Conservation (phyloP, 176 grass and related monocot genomes). For the Phoenix roebelenii region DNA sequence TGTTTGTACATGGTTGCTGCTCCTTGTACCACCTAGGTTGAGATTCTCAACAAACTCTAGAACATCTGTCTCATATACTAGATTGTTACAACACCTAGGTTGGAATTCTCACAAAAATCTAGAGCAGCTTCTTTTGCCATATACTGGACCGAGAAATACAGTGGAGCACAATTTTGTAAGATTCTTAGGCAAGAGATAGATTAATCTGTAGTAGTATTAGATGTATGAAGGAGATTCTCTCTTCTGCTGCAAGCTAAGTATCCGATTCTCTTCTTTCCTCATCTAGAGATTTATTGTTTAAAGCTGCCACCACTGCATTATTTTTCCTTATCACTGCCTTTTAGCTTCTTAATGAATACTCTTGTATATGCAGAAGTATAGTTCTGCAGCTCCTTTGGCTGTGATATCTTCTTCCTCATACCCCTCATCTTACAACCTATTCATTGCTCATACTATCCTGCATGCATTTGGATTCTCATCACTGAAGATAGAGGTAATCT, state of each 20-base stretch:
- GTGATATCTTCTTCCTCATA: neutral
- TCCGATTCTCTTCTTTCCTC: constrained; percentile 10
- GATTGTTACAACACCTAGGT: no score
- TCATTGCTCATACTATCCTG: constrained; percentile 34
- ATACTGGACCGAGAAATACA: no score
- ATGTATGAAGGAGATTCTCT: no score
- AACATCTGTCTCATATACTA: no score
- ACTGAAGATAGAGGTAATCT: constrained; percentile 60
- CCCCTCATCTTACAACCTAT: constrained; percentile 5
- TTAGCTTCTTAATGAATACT: neutral
- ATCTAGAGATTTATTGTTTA: neutral
- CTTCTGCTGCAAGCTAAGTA: constrained; percentile 16
- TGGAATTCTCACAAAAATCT: no score
- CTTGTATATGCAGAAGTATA: constrained; percentile 10
- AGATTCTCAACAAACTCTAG: no score
- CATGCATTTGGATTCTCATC: constrained; percentile 73
- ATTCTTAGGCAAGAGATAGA: no score
- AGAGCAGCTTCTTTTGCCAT: no score
- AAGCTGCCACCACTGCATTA: constrained; percentile 6
- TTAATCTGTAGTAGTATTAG: no score
- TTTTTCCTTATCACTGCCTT: neutral
- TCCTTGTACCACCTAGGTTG: no score
- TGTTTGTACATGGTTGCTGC: no score
- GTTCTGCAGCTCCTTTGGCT: neutral
- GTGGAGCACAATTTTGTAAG: no score